These are phyloP conservation scores for Pelargonium nanum DNA, from an alignment of 345 rosid species.

Conservation along the genomic window DNA sequence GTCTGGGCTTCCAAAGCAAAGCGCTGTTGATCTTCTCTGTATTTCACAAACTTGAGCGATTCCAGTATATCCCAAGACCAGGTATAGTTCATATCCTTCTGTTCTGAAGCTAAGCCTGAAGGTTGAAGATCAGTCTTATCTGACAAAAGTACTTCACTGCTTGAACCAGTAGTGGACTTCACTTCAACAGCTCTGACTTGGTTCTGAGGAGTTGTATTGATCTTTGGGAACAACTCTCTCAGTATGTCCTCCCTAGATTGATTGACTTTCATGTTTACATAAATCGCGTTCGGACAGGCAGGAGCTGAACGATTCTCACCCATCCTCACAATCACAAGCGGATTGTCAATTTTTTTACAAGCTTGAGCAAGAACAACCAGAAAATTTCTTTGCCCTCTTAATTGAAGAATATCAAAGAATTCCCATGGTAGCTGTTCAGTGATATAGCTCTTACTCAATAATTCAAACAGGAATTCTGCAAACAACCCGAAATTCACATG, in stretches of 20 bases:
- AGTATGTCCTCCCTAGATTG: constrained; percentile 20
- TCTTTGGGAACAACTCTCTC: constrained; percentile 14
- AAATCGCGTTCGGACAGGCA: constrained; percentile 12
- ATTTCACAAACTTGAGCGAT: neutral
- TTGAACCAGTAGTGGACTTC: neutral
- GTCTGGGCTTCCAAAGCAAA: no score
- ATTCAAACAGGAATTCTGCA: constrained; percentile 6
- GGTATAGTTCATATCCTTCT: neutral
- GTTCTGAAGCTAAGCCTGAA: neutral
- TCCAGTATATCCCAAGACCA: neutral
- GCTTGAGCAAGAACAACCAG: constrained; percentile 18
- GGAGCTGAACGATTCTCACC: constrained; percentile 1
- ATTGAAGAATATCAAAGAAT: constrained; percentile 9
- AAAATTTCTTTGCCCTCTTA: neutral
- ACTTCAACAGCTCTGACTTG: neutral
- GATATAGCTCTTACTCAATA: constrained; percentile 13
- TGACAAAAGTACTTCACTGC: neutral
- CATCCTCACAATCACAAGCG: constrained; percentile 21
- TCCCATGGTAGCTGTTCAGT: constrained; percentile 14
- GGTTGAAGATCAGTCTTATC: neutral
- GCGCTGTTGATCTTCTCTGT: neutral
- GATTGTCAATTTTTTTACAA: constrained; percentile 17
- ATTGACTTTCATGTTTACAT: constrained; percentile 22
- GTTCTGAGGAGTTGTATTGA: constrained; percentile 11
- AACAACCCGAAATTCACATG: constrained; percentile 21